Evolutionary conservation across 2,329 filamentous ascomycete genomes (phyloP).

Genomic region (Fusarium subglutinans): DNA sequence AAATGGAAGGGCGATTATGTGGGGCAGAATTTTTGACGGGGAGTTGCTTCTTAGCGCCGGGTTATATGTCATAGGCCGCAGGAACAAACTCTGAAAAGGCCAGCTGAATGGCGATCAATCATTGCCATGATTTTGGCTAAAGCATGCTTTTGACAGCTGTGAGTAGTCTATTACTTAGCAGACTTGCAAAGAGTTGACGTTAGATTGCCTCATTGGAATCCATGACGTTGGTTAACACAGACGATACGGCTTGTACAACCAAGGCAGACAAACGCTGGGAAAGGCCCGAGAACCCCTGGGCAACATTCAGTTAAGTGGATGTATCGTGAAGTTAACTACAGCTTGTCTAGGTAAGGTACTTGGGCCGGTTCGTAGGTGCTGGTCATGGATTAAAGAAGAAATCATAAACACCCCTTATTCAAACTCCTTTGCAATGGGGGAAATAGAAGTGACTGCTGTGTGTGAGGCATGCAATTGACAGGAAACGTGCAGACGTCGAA

Average conservation of each 20-base stretch:
- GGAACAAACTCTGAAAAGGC: conserved; percentile 13
- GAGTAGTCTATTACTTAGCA: no score
- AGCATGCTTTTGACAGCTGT: background rate
- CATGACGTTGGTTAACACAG: background rate
- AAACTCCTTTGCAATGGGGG: background rate
- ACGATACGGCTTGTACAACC: background rate
- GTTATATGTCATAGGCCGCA: conserved; percentile 13
- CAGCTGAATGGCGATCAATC: conserved; percentile 1
- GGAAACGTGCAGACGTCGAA: background rate
- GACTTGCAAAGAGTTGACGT: background rate
- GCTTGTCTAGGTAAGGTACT: background rate
- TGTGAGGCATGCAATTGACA: background rate
- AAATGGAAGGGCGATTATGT: conserved; percentile 5
- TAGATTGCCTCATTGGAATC: background rate
- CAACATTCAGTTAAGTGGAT: background rate
- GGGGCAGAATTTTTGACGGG: conserved; percentile 18
- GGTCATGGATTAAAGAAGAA: background rate
- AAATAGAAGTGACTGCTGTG: background rate
- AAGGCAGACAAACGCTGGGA: background rate
- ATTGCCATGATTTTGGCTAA: background rate
- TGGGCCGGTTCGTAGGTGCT: background rate
- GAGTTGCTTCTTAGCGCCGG: conserved; percentile 32
- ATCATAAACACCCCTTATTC: background rate
- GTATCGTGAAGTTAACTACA: background rate
- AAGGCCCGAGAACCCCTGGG: background rate